Evolutionary conservation across 176 grass and related monocot genomes (phyloP), one percentile per base, ranked within the genome.

Genomic region (Saccharum officinarum): DNA sequence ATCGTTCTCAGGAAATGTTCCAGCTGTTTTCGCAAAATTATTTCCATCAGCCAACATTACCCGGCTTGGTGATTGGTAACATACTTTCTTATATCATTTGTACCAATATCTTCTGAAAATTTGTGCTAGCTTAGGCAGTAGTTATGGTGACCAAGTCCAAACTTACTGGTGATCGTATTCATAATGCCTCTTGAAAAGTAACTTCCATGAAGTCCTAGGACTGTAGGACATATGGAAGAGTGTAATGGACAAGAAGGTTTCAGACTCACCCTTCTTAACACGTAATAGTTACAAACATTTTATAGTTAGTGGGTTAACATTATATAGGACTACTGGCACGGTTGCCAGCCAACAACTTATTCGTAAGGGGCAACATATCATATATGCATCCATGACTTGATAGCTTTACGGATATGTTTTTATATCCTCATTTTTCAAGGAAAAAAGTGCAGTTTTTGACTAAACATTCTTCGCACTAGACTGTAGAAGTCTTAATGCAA

Each of bases 1-100:
- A 83, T 92, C 93, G 5, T 98, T 98, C 88, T 95, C 95, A 20
- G 95, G 95, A 81, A 98, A 98, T 92, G 93, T 98, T 75, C 95
- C 95, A 17, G 87, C 91, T 73, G 85, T 90, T 75, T 92, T 95
- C 16, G 87, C 70, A 81, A 98, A 90, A 15, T 70, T 98, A 65
- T 98, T 93, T 92, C 93, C 95, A 52, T 85, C 93, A 60, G 91
- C 95, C 59, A 98, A 72, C 73, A 98, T 98, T 86, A 95, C 93
- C 50, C 92, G 57, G 88, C 95, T 98, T 79, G 93, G 95, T 84
- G 95, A 95, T 64, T 98, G 95, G 95, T 98, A 98, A 63, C 45
- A 33, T 82, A 80, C 17, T 86, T 46, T 68, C 64, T 45, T 79
- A 23, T 83, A 59, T 49, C 20, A 57, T 82, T 83, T 70, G 40